Conservation (phyloP, 495 filamentous ascomycete genomes). For the Lophium mytilinum region DNA sequence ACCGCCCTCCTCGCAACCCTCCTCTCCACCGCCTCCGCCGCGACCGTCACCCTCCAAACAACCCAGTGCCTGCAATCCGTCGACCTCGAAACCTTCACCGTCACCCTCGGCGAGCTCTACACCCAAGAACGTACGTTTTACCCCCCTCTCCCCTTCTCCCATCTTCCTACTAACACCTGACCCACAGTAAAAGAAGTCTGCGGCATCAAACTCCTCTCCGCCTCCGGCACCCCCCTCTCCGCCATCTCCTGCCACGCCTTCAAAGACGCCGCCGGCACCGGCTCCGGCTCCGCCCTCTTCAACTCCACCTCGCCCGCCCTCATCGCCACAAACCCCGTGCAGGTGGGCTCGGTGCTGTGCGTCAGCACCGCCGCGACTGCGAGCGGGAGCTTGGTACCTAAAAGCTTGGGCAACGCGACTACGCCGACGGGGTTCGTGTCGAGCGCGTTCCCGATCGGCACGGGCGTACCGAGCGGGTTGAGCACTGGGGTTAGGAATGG, state of each 20-base stretch:
- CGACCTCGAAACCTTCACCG: background rate
- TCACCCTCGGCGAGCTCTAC: background rate
- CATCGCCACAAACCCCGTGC: background rate
- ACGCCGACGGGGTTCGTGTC: too few species aligned
- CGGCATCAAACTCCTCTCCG: background rate
- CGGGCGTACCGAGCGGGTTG: too few species aligned
- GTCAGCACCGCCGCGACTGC: too few species aligned
- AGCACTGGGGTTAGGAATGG: too few species aligned
- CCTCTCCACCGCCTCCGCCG: background rate
- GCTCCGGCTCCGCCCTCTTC: background rate
- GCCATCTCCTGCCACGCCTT: background rate
- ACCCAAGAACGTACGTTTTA: background rate
- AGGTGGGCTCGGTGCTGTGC: background rate
- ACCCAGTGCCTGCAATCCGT: background rate
- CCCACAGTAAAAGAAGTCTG: background rate
- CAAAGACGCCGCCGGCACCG: background rate
- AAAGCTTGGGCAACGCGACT: too few species aligned
- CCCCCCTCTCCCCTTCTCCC: background rate
- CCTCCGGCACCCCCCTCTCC: background rate
- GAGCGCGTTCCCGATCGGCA: too few species aligned
- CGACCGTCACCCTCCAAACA: background rate
- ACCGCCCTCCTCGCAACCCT: background rate
- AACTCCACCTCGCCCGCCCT: background rate
- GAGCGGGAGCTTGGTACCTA: too few species aligned
- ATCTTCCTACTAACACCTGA: background rate